Percentiles rank a stretch among this genome's conserved stretches.
phyloP scores from a whole-genome alignment of 1,284 basidiomycete genomes.

The Puccinia coronata region DNA sequence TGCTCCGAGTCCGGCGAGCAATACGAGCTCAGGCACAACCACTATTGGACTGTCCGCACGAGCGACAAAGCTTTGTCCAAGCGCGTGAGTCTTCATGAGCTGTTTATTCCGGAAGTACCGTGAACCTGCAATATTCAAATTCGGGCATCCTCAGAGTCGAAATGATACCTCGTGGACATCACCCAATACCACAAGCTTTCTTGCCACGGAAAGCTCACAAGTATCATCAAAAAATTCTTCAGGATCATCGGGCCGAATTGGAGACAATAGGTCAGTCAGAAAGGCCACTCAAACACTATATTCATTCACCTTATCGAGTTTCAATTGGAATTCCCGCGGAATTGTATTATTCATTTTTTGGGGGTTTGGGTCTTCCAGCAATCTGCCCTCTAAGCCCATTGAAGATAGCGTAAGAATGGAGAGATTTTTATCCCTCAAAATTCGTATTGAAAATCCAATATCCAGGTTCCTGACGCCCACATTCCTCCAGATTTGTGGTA shows the following conservation, averaged over 20 bases:
- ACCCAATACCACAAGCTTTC: background rate
- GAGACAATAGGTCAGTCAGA: background rate
- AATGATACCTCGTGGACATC: background rate
- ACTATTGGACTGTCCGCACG: background rate
- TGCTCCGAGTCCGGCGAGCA: background rate
- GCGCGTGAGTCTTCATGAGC: slow-evolving; percentile 15
- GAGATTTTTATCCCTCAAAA: too few species aligned
- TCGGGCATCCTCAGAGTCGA: background rate
- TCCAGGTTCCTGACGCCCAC: background rate
- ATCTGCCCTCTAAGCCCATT: background rate
- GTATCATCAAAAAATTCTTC: background rate
- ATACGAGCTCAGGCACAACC: background rate
- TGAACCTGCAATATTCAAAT: background rate
- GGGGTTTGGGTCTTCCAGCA: background rate
- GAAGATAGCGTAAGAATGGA: slow-evolving; percentile 18
- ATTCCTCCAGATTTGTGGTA: slow-evolving; percentile 17
- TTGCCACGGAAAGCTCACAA: background rate
- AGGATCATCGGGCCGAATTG: background rate
- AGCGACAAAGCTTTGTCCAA: background rate
- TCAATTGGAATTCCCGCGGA: too few species aligned
- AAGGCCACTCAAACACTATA: background rate
- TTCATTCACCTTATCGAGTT: background rate
- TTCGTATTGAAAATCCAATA: too few species aligned
- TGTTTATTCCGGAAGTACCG: background rate
- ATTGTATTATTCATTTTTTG: too few species aligned